Conservation (phyloP, 805 yeast species). For the Priceomyces haplophilus region DNA sequence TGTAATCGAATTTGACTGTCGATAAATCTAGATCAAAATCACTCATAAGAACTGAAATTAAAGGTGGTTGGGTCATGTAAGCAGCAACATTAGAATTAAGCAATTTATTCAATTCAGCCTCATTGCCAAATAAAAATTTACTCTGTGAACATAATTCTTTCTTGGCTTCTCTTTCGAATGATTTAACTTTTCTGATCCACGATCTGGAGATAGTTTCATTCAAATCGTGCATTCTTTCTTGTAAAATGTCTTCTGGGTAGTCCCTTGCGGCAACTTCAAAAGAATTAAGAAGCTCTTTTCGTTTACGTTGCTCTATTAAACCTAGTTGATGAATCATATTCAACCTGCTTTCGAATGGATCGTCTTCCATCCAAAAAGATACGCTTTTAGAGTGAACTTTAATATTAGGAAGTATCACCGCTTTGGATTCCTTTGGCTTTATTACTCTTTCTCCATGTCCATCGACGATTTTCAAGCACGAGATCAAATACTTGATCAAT, state of each 20-base stretch:
- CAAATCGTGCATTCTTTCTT: conserved; percentile 26
- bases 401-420: conserved; percentile 28
- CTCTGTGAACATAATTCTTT: conserved; percentile 36
- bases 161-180: conserved; percentile 38
- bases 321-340: conserved; percentile 43
- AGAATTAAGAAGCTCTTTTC: conserved; percentile 27
- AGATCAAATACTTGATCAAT: conserved; percentile 31
- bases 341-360: conserved; percentile 41
- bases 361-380: conserved; percentile 40
- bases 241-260: conserved; percentile 15
- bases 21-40: conserved; percentile 23
- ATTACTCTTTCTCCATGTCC: conserved; percentile 17
- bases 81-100: conserved; percentile 26
- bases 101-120: conserved; percentile 16
- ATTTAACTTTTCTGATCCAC: conserved; percentile 68
- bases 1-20: conserved; percentile 25
- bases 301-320: conserved; percentile 35
- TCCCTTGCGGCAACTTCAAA: conserved; percentile 17
- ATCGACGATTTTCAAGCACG: conserved; percentile 17
- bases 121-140: conserved; percentile 36
- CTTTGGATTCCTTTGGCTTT: conserved; percentile 28
- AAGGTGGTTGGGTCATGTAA: conserved; percentile 34
- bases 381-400: conserved; percentile 24
- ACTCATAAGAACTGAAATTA: conserved; percentile 29
- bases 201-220: conserved; percentile 51